Evolutionary conservation across 805 yeast species (phyloP).

Genomic region (Lipomyces sp.): DNA sequence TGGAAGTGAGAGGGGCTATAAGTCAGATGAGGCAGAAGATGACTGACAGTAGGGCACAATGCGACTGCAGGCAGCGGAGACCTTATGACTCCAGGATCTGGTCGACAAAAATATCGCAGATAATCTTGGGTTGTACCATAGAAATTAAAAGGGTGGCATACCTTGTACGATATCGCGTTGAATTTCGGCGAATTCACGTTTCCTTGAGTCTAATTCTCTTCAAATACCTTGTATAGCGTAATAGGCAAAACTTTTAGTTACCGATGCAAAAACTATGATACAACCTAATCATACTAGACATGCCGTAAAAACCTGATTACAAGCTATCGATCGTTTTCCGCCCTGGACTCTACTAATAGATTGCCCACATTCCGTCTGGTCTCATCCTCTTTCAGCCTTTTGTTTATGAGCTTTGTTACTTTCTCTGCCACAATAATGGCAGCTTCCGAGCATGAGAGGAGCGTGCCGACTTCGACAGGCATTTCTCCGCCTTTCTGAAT

Average conservation of each 20-base stretch:
- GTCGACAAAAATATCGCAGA: neutral
- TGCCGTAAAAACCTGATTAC: neutral
- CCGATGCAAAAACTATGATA: conserved; percentile 6
- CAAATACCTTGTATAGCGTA: neutral
- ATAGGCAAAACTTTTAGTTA: neutral
- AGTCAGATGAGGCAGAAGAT: conserved; percentile 1
- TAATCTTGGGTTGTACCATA: neutral
- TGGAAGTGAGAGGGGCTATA: neutral
- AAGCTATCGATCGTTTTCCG: conserved; percentile 32
- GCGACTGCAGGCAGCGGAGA: too few relatives aligned
- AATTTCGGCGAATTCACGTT: neutral
- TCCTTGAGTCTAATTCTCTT: neutral
- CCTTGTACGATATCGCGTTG: neutral
- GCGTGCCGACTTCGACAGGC: conserved; percentile 70
- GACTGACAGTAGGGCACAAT: neutral
- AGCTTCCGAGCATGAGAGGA: conserved; percentile 69
- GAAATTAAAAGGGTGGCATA: neutral
- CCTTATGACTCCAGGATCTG: neutral
- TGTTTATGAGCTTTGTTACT: conserved; percentile 67
- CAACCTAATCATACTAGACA: conserved; percentile 8
- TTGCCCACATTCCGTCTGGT: conserved; percentile 45
- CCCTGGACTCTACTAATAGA: conserved; percentile 28
- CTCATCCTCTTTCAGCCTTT: conserved; percentile 60
- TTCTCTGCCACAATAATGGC: conserved; percentile 68
- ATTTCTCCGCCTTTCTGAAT: conserved; percentile 84